Conservation (phyloP, 495 filamentous ascomycete genomes). For the Aspergillus wentii region DNA sequence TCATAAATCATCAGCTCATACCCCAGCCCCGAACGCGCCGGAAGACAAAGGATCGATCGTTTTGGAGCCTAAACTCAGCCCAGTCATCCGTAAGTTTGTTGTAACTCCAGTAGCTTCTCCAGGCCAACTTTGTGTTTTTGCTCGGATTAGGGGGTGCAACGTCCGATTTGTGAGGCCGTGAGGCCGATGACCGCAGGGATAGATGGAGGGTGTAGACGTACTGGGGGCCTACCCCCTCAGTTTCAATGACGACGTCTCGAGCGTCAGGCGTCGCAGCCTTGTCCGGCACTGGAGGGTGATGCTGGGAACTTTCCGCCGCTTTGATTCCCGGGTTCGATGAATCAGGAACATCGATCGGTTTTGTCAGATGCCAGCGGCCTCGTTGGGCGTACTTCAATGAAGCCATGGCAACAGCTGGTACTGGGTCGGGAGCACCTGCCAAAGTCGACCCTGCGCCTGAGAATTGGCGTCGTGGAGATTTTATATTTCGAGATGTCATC, state of each 20-base stretch:
- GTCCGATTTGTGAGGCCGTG: slow-evolving; percentile 31
- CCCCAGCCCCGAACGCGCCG: slow-evolving; percentile 64
- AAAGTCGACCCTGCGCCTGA: slow-evolving; percentile 36
- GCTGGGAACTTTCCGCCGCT: too few species aligned
- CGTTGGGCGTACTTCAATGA: slow-evolving; percentile 55
- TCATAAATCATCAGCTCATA: slow-evolving; percentile 19
- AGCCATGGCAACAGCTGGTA: slow-evolving; percentile 35
- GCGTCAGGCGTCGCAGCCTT: slow-evolving; percentile 17
- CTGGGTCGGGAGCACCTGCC: slow-evolving; percentile 24
- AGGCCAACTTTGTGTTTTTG: slow-evolving; percentile 77
- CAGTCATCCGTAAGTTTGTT: slow-evolving; percentile 86
- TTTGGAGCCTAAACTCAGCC: slow-evolving; percentile 77
- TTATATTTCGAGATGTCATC: slow-evolving; percentile 23
- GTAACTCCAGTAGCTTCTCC: slow-evolving; percentile 91
- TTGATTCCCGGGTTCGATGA: slow-evolving; percentile 6
- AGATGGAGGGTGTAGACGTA: slow-evolving; percentile 82
- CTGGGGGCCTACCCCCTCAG: slow-evolving; percentile 69
- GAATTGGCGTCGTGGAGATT: slow-evolving; percentile 20
- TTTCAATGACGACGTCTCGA: slow-evolving; percentile 69
- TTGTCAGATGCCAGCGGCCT: slow-evolving; percentile 56
- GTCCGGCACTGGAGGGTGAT: too few species aligned
- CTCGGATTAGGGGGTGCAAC: slow-evolving; percentile 26
- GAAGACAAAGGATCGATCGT: slow-evolving; percentile 84
- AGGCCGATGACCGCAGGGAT: slow-evolving; percentile 53
- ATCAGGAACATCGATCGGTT: slow-evolving; percentile 23